phyloP scores from a whole-genome alignment of 2,329 filamentous ascomycete species.

The Cladophialophora carrionii region DNA sequence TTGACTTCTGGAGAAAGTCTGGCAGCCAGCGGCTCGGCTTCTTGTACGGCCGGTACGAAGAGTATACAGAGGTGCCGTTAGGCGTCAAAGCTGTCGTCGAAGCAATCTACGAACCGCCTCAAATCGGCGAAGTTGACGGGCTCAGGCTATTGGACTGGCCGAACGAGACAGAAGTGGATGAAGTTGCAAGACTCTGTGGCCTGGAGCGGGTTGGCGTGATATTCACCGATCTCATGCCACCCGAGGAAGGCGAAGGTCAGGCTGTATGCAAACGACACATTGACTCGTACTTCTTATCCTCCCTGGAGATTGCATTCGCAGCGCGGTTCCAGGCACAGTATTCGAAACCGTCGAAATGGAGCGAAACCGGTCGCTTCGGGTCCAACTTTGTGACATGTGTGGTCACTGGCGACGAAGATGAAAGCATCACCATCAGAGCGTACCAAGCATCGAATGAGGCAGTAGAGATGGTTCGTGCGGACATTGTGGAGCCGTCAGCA shows the following conservation, averaged over 20 bases:
- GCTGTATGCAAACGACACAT: constrained; percentile 95
- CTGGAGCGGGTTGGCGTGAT: constrained; percentile 89
- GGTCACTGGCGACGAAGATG: constrained; percentile 86
- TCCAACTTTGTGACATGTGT: constrained; percentile 98
- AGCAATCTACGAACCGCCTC: constrained; percentile 94
- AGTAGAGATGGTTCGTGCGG: constrained; percentile 93
- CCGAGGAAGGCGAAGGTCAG: constrained; percentile 77
- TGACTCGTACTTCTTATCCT: constrained; percentile 92
- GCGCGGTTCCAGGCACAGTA: constrained; percentile 84
- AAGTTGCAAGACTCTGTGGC: constrained; percentile 79
- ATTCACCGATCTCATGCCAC: constrained; percentile 87
- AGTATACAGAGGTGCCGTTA: constrained; percentile 89
- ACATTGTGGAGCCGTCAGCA: constrained; percentile 92
- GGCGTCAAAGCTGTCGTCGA: constrained; percentile 95
- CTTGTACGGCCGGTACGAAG: constrained; percentile 85
- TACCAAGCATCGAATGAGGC: constrained; percentile 96
- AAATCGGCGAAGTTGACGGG: constrained; percentile 85
- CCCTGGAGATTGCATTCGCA: constrained; percentile 87
- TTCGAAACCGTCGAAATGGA: constrained; percentile 93
- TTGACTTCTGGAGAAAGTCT: constrained; percentile 88
- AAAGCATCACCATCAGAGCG: constrained; percentile 83
- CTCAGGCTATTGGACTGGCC: constrained; percentile 83
- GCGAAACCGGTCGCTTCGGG: constrained; percentile 88
- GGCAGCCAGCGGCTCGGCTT: constrained; percentile 85
- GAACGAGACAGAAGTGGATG: constrained; percentile 78